Evolutionary conservation across 192 early-diverging fungal species (phyloP).

Genomic region (Linnemannia zychae): DNA sequence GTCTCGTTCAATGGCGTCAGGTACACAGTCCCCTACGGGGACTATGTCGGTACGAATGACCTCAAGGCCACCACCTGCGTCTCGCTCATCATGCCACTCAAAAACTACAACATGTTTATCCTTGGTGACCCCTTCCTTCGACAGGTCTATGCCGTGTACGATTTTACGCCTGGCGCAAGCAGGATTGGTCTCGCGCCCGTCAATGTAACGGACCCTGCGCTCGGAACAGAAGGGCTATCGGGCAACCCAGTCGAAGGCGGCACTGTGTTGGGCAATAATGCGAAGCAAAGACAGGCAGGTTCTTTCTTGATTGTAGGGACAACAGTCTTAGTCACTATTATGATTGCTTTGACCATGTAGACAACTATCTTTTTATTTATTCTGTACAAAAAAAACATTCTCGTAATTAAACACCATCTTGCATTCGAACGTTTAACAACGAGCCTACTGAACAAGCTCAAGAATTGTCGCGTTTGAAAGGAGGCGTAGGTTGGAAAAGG

Average conservation of each 20-base stretch:
- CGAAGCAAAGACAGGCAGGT: background rate
- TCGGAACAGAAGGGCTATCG: slow-evolving; percentile 42
- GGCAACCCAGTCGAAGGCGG: slow-evolving; percentile 43
- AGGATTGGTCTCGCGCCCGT: slow-evolving; percentile 42
- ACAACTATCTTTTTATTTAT: background rate
- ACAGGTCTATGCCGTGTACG: slow-evolving; percentile 50
- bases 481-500: no score
- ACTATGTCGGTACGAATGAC: slow-evolving; percentile 33
- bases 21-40: slow-evolving; percentile 43
- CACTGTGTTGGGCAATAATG: background rate
- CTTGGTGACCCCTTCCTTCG: slow-evolving; percentile 50
- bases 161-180: slow-evolving; percentile 48
- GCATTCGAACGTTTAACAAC: background rate
- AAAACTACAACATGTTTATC: slow-evolving; percentile 51
- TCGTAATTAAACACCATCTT: background rate
- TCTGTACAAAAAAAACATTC: background rate
- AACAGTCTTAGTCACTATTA: no score
- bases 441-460: no score
- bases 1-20: slow-evolving; percentile 42
- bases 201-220: slow-evolving; percentile 5
- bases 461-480: background rate
- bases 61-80: slow-evolving; percentile 20
- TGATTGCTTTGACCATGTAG: background rate
- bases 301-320: background rate
- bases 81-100: slow-evolving; percentile 45